Base-by-base conservation (phyloP, 768 basidiomycete species). In the Inosperma sp. region DNA sequence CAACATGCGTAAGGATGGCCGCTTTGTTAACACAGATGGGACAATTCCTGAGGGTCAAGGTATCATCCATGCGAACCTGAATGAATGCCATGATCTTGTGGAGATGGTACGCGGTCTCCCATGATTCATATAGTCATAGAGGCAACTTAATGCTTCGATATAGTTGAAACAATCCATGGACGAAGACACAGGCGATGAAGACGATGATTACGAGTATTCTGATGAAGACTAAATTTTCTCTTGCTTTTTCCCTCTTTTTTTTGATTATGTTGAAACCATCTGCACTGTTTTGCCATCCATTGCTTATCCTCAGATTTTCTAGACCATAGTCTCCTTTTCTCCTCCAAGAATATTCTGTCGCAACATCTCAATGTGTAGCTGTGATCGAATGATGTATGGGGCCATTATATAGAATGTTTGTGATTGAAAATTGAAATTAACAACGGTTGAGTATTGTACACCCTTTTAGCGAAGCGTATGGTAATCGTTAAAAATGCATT, bases 1-100 rank as follows among this genome's bases (percentile, higher is more conserved):
- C 66, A 86, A 84, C 0, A 73, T 96, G 73, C 79, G 94, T 37
- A 86, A 84, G 66, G 96, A 99, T 53, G 96, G 95, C 34, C 93
- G 89, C 62, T 98, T 98, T 61, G 71, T 93, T 21, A 89, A 91
- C 19, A 75, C 80, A 14, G 94, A 96, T 59, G 94, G 95, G 1
- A 73, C 77, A 22, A 81, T 98, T 57, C 95, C 95, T 1, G 95
- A 98, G 66, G 95, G 95, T 2, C 95, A 98, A 65, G 95, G 91
- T 12, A 92, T 95, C 59, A 79, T 98, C 47, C 93, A 93, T 77
- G 94, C 95, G 3, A 93, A 97, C 66, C 71, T 98, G 44, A 93
- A 87, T 56, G 95, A 98, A 68, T 95, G 93, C 52, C 95, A 98
- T 62, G 95, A 97, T 66, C 72, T 97, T 49, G 74, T 97, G 10